Evolutionary conservation across 768 basidiomycete genomes (phyloP), one percentile per base, ranked within the genome.

Genomic region (Lactarius tabidus): DNA sequence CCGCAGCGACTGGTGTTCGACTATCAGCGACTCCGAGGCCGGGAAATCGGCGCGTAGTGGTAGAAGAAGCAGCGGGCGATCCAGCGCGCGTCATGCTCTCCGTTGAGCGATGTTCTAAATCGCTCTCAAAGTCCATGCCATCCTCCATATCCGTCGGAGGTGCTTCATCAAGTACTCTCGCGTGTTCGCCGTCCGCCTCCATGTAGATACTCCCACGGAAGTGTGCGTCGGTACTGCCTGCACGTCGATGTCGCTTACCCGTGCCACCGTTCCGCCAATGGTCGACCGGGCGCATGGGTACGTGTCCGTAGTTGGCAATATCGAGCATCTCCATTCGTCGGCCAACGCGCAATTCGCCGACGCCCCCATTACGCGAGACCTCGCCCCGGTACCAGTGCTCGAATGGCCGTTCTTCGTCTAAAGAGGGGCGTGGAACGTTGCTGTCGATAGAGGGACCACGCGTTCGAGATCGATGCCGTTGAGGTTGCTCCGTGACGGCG

Each of bases 381-480:
- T 94, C 91, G 1, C 91, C 91, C 57, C 91, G 86, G 72, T 94
- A 94, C 91, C 91, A 93, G 71, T 94, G 91, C 70, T 93, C 90
- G 65, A 88, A 93, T 0, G 91, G 91, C 17, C 84, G 83, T 72
- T 93, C 91, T 66, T 91, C 90, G 28, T 93, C 90, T 29, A 77
- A 81, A 6, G 90, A 90, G 15, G 80, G 77, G 52, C 90, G 82
- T n/a, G 72, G 64, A 23, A 63, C 51, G 2, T 62, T 64, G 36
- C 70, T 71, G 48, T 77, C 75, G 64, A 73, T 56, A 63, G 68
- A 77, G 72, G 64, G 72, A 78, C 76, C 75, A 65, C 78, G 85
- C 82, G 29, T 81, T 80, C 31, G 79, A 78, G 59, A 26, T 26
- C 48, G 79, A 71, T 26, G 83, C 73, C 23, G 78, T 71, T 70